Conservation (phyloP, 345 rosid genomes). For the Atalantia buxifolia region DNA sequence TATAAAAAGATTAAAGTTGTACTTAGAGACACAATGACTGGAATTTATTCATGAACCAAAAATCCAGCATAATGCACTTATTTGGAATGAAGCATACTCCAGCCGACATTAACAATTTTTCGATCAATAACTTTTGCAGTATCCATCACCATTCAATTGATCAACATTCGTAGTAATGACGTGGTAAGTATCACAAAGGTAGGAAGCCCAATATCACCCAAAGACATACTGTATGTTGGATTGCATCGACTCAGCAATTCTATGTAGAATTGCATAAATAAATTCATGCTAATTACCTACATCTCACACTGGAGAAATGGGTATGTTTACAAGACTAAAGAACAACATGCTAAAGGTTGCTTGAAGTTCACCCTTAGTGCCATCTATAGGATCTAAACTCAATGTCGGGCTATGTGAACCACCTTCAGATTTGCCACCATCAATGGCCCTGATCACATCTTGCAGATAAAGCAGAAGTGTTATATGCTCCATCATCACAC, state of each 20-base stretch:
- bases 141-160: not conserved
- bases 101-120: not conserved
- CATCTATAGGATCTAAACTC: constrained; percentile 99
- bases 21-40: not conserved
- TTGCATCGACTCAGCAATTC: not conserved
- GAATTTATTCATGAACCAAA: not conserved
- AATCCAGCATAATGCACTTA: not conserved
- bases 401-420: constrained; percentile 85
- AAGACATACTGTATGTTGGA: not conserved
- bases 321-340: not conserved
- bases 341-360: not conserved
- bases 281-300: not conserved
- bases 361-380: constrained; percentile 82
- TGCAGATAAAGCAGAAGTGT: constrained; percentile 47
- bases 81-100: not conserved
- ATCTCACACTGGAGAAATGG: constrained; percentile 12
- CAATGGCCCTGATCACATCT: constrained; percentile 73
- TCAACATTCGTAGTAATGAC: not conserved
- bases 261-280: not conserved
- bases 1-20: not conserved
- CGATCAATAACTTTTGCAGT: not conserved
- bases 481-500: constrained; percentile 62
- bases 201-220: not conserved
- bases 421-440: constrained; percentile 83
- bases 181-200: not conserved